Conservation (phyloP, 2,329 filamentous ascomycete genomes). For the Nigrospora sphaerica region DNA sequence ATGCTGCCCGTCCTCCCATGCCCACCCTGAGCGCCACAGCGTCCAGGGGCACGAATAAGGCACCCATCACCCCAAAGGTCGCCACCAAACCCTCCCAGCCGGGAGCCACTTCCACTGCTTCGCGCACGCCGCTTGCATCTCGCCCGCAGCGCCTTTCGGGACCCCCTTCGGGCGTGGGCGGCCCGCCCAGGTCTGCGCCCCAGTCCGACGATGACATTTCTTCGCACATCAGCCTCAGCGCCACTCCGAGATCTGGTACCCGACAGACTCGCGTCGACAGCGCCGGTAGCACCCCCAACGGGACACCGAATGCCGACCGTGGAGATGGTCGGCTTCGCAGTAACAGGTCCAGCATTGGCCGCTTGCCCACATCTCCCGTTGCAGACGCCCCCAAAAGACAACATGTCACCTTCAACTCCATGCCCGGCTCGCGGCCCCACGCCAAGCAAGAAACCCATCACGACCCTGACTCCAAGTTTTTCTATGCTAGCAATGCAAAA, state of each 20-base stretch:
- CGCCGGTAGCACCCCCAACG: constrained; percentile 56
- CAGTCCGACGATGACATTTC: constrained; percentile 45
- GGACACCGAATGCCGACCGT: constrained; percentile 39
- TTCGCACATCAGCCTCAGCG: constrained; percentile 55
- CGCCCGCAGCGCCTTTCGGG: constrained; percentile 11
- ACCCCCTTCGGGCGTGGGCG: constrained; percentile 19
- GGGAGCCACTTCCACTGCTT: constrained; percentile 23
- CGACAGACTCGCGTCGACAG: constrained; percentile 68
- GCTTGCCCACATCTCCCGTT: constrained; percentile 24
- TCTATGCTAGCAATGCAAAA: constrained; percentile 78
- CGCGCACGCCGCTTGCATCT: constrained; percentile 37
- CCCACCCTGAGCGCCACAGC: constrained; percentile 60
- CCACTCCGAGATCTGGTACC: constrained; percentile 72
- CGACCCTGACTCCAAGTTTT: constrained; percentile 64
- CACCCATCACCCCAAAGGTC: constrained; percentile 50
- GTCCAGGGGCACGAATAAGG: constrained; percentile 42
- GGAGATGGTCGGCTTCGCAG: background rate
- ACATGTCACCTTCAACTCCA: constrained; percentile 32
- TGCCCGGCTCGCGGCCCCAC: constrained; percentile 14
- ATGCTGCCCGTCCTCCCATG: constrained; percentile 53
- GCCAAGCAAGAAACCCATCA: constrained; percentile 17
- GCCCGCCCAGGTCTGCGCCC: constrained; percentile 11
- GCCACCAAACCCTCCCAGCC: constrained; percentile 30
- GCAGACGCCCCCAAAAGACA: constrained; percentile 19
- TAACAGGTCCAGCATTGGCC: constrained; percentile 21